These are phyloP conservation scores for Eutypa lata DNA, from an alignment of 2,329 filamentous ascomycete species.

Conservation along the genomic window DNA sequence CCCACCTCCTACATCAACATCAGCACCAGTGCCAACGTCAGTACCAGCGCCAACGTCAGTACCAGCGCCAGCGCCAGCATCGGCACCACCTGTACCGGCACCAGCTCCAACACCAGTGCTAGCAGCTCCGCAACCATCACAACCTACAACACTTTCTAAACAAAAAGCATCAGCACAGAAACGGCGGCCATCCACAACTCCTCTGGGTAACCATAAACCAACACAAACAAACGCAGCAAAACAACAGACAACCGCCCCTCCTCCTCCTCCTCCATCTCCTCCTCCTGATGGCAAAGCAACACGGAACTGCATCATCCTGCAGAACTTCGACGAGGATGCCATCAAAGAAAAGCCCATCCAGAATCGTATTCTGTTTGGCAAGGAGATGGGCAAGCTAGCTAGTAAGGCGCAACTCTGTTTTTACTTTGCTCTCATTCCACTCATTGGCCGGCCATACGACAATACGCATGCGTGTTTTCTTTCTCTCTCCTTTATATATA, in stretches of 20 bases:
- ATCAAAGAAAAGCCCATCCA: slow-evolving; percentile 56
- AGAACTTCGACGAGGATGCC: slow-evolving; percentile 56
- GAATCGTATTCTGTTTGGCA: slow-evolving; percentile 56
- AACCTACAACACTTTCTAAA: slow-evolving; percentile 13
- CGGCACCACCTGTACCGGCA: background rate
- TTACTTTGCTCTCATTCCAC: background rate
- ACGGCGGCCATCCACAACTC: slow-evolving; percentile 11
- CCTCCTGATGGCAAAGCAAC: slow-evolving; percentile 49
- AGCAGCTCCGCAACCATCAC: slow-evolving; percentile 13
- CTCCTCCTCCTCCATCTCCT: slow-evolving; percentile 29
- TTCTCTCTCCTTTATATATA: no score
- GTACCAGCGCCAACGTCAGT: slow-evolving; percentile 8
- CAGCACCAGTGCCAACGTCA: background rate
- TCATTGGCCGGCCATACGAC: background rate
- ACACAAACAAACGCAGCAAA: slow-evolving; percentile 20
- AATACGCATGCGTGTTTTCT: background rate
- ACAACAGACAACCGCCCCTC: slow-evolving; percentile 22
- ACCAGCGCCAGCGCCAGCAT: slow-evolving; percentile 12
- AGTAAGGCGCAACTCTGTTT: slow-evolving; percentile 44
- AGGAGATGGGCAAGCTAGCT: slow-evolving; percentile 55
- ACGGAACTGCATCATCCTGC: slow-evolving; percentile 56
- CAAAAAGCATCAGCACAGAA: background rate
- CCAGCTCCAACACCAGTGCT: slow-evolving; percentile 9
- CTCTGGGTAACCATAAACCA: slow-evolving; percentile 15
- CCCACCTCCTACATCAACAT: slow-evolving; percentile 14